These are phyloP conservation scores for Diplodia corticola DNA, from an alignment of 2,329 filamentous ascomycete genomes.

Conservation along the genomic window DNA sequence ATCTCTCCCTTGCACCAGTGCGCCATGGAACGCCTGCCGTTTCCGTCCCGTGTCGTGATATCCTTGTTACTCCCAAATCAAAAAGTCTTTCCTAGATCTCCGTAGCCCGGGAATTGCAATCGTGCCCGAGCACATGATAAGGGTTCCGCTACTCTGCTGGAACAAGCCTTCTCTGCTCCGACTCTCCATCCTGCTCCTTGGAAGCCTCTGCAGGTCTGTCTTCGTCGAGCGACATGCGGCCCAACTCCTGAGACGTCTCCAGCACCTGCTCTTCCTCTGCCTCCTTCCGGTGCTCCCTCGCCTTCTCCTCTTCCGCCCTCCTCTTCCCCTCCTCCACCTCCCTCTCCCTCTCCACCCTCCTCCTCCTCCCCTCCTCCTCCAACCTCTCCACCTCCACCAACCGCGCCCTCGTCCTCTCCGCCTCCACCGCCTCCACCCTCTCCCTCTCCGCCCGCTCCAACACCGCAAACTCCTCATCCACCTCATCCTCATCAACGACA, in stretches of 20 bases:
- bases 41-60: not conserved
- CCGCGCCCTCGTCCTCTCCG: conserved; percentile 37
- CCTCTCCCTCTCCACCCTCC: conserved; percentile 6
- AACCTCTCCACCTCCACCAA: conserved; percentile 49
- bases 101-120: not conserved
- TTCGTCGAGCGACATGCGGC: conserved; percentile 17
- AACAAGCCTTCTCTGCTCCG: not conserved
- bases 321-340: not conserved
- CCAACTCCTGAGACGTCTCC: conserved; percentile 14
- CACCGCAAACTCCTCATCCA: conserved; percentile 83
- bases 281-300: not conserved
- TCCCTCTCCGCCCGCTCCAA: conserved; percentile 72
- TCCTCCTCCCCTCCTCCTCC: conserved; percentile 29
- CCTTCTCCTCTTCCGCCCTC: not conserved
- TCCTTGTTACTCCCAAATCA: not conserved
- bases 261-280: not conserved
- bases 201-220: not conserved
- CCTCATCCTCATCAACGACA: conserved; percentile 72
- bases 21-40: not conserved
- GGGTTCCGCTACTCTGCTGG: not conserved
- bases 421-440: conserved; percentile 55
- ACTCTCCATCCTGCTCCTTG: not conserved
- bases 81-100: not conserved
- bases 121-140: not conserved
- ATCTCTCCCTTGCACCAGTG: not conserved